Percentiles rank a stretch among this genome's conserved stretches.
phyloP scores from a whole-genome alignment of 176 grass and related monocot genomes.

The Secale cereale region DNA sequence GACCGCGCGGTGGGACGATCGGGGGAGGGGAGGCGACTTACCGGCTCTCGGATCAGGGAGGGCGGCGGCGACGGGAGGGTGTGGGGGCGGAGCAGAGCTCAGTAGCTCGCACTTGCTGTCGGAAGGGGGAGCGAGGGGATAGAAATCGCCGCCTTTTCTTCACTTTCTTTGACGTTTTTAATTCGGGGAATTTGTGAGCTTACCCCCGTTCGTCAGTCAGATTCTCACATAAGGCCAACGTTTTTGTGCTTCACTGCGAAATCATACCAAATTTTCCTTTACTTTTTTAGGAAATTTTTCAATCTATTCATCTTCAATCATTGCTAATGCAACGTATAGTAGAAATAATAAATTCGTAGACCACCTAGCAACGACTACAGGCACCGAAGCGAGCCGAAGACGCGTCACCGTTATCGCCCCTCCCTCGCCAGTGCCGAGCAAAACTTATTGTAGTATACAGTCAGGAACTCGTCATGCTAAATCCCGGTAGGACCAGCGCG shows the following conservation, averaged over 20 bases:
- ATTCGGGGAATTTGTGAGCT: conserved; percentile 7
- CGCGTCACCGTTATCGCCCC: too few species aligned
- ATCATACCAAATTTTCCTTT: too few species aligned
- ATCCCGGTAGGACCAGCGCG: too few species aligned
- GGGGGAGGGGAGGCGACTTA: conserved; percentile 14
- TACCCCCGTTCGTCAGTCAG: neutral
- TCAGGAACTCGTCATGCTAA: too few species aligned
- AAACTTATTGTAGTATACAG: too few species aligned
- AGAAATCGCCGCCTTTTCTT: neutral
- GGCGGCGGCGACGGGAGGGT: neutral
- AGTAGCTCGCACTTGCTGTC: conserved; percentile 35
- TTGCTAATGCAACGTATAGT: too few species aligned
- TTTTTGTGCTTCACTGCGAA: neutral
- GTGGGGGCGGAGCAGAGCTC: conserved; percentile 17
- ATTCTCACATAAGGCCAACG: neutral
- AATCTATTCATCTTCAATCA: too few species aligned
- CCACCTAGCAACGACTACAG: too few species aligned
- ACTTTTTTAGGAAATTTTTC: too few species aligned
- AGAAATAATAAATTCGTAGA: too few species aligned
- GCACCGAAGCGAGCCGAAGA: too few species aligned
- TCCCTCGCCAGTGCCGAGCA: too few species aligned
- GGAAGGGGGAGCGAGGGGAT: conserved; percentile 5
- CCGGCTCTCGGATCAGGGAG: conserved; percentile 30
- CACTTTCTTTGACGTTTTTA: neutral
- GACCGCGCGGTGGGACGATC: neutral